A percentile compares a stretch with the other conserved stretches of the same genome.
phyloP scores from a whole-genome alignment of 78 protist species.

The Cyanophora paradoxa region DNA sequence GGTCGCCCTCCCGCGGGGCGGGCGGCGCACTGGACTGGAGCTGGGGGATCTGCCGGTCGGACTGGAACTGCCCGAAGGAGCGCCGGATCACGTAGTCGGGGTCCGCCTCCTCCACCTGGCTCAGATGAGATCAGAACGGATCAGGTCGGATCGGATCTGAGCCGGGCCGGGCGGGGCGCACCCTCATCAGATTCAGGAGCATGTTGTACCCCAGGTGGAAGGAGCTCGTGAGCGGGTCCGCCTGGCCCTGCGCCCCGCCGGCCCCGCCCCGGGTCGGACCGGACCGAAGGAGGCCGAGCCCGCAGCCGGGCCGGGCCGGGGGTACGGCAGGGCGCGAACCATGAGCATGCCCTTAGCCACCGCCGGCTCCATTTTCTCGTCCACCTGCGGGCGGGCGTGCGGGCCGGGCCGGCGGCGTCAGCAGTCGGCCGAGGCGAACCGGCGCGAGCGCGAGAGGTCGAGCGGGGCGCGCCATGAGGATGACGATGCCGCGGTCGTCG shows the following conservation, averaged over 20 bases:
- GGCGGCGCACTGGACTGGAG: not conserved
- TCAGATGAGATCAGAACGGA: no score
- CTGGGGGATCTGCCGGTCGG: not conserved
- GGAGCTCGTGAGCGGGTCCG: slow-evolving; percentile 69
- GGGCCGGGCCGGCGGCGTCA: no score
- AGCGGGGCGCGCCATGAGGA: no score
- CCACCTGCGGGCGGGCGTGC: no score
- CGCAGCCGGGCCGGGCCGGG: no score
- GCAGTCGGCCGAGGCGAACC: no score
- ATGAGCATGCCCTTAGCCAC: slow-evolving; percentile 57
- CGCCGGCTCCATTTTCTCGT: slow-evolving; percentile 75
- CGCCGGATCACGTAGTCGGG: slow-evolving; percentile 18
- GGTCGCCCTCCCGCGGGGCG: not conserved
- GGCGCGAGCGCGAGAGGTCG: no score
- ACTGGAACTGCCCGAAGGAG: slow-evolving; percentile 40
- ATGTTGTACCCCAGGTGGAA: slow-evolving; percentile 79
- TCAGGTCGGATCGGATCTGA: no score
- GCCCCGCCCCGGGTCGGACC: no score
- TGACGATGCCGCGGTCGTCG: slow-evolving; percentile 77
- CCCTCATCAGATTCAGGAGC: not conserved
- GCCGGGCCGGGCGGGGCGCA: no score
- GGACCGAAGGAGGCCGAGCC: no score
- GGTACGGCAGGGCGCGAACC: no score
- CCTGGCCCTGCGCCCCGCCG: slow-evolving; percentile 55
- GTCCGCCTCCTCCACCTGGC: slow-evolving; percentile 23